phyloP scores from a whole-genome alignment of 1,284 basidiomycete species.

The Boletus hoseneyae region DNA sequence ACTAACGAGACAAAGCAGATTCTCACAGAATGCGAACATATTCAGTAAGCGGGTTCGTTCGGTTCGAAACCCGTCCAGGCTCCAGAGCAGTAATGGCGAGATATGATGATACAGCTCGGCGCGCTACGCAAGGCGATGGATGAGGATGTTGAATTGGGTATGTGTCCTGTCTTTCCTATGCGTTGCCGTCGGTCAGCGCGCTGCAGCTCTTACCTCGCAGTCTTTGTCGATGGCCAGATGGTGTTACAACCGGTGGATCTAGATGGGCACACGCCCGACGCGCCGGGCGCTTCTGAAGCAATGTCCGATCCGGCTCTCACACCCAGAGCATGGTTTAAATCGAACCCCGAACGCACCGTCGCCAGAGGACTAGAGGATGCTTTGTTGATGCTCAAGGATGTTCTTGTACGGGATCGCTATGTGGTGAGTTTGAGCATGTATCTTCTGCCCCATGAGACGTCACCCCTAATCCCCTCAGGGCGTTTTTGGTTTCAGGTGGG shows the following conservation, averaged over 20 bases:
- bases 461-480: constrained; percentile 47
- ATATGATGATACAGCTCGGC: constrained; percentile 50
- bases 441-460: neutral
- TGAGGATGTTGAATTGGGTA: constrained; percentile 70
- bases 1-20: constrained; percentile 45
- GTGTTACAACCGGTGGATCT: constrained; percentile 73
- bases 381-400: constrained; percentile 29
- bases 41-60: constrained; percentile 74
- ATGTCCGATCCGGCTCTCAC: constrained; percentile 57
- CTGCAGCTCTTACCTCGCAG: constrained; percentile 38
- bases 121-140: constrained; percentile 69
- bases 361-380: constrained; percentile 61
- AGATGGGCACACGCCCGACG: constrained; percentile 36
- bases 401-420: constrained; percentile 41
- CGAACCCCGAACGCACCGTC: constrained; percentile 46
- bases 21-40: constrained; percentile 77
- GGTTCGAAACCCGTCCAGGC: neutral
- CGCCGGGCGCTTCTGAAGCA: constrained; percentile 55
- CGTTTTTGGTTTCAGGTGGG: constrained; percentile 76
- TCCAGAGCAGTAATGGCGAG: constrained; percentile 4
- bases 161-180: constrained; percentile 7
- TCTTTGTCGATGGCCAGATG: constrained; percentile 79
- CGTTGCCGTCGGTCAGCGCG: neutral
- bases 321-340: constrained; percentile 80
- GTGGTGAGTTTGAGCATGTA: constrained; percentile 42